These are phyloP conservation scores for Carallia brachiata DNA, from an alignment of 345 rosid genomes.

Conservation along the genomic window DNA sequence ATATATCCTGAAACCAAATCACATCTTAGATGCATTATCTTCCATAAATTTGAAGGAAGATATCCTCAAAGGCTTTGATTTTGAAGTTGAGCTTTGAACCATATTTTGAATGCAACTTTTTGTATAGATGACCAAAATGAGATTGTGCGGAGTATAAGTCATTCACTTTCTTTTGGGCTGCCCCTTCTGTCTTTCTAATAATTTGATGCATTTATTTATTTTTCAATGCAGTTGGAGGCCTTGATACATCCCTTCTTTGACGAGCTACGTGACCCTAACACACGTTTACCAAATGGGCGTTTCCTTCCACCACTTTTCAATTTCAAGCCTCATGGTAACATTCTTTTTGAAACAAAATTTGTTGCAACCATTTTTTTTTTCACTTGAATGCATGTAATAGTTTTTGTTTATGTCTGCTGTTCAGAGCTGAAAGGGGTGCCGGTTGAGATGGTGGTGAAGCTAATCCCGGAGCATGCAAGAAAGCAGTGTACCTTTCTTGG, in stretches of 20 bases:
- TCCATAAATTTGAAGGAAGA: too few species aligned
- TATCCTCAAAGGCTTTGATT: too few species aligned
- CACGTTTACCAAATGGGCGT: constrained; percentile 82
- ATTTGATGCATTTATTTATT: background rate
- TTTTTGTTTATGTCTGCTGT: constrained; percentile 7
- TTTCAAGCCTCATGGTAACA: constrained; percentile 82
- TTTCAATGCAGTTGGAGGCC: constrained; percentile 63
- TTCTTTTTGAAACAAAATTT: background rate
- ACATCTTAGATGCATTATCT: too few species aligned
- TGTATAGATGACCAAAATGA: too few species aligned
- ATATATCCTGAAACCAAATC: too few species aligned
- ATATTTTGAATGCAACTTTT: background rate
- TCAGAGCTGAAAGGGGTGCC: constrained; percentile 83
- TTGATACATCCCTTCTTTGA: constrained; percentile 92
- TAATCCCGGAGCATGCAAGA: constrained; percentile 84
- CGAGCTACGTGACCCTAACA: constrained; percentile 82
- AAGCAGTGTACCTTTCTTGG: constrained; percentile 79
- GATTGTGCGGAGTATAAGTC: too few species aligned
- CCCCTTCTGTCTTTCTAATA: background rate
- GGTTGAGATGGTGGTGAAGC: constrained; percentile 57
- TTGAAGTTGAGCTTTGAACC: background rate
- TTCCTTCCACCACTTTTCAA: constrained; percentile 94
- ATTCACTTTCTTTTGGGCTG: background rate
- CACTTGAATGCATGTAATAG: background rate
- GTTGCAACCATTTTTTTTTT: background rate